Base-by-base conservation (phyloP, 768 basidiomycete genomes). In the Boletus patriciae region DNA sequence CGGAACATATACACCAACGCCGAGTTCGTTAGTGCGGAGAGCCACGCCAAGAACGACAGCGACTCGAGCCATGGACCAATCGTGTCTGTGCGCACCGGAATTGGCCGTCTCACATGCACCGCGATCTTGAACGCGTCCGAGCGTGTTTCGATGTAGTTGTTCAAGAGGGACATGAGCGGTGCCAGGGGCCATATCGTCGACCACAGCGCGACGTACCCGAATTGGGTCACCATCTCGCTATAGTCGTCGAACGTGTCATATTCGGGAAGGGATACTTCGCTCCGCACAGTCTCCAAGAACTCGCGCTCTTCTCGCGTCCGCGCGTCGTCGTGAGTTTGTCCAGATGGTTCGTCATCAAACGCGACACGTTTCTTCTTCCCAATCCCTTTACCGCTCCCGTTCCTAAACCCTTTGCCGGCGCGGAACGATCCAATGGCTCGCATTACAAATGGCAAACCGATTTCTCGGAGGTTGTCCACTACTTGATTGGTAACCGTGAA, bases 51-150 rank as follows among this genome's bases (percentile, higher is more conserved):
- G 77, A 92, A 88, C 7, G 87, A 84, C 57, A 99, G 78, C 13
- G 87, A 84, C 50, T 95, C 87, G 42, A 98, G 83, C 96, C 96
- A 99, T 0, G 94, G 90, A 0, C 96, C 96, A 57, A 98, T 93
- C 12, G 89, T 88, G 63, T 95, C 94, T 3, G 90, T 88, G 21
- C 96, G 85, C n/a, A 78, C 72, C 0, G 95, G 94, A 36, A 96
- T 81, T 3, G 96, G 93, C 25, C 93, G 83, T 18, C 93, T 80
- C 50, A 84, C 80, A 66, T 96, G 94, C 6, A 85, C 84, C 5
- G 87, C 85, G 69, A 99, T 90, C 78, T 98, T 98, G 80, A 96
- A 89, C 6, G 97, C 97, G 67, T 99, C 96, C 3, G 88, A 91
- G 18, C 94, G 87, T 6, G 93, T 75, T 75, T 99, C 96, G 58